phyloP scores from a whole-genome alignment of 352 stramenopile genomes.

The Phytophthora quininea region DNA sequence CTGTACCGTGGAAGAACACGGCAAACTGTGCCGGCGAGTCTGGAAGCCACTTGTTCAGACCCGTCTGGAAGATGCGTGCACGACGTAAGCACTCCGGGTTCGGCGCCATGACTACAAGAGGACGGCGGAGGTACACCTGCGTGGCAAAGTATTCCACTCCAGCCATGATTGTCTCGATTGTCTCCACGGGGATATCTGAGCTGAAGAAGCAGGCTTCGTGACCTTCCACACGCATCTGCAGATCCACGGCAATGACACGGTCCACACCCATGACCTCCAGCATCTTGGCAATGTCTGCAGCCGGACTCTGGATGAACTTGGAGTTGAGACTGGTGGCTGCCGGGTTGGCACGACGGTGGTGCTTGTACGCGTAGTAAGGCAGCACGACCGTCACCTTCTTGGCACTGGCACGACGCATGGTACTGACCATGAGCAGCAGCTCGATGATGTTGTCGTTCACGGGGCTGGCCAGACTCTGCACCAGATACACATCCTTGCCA shows the following conservation, averaged over 20 bases:
- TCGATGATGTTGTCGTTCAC: conserved; percentile 97
- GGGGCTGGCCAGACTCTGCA: conserved; percentile 91
- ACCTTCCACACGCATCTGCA: conserved; percentile 90
- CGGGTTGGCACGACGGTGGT: conserved; percentile 87
- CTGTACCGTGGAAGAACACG: conserved; percentile 81
- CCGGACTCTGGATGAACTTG: conserved; percentile 91
- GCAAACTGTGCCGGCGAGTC: conserved; percentile 83
- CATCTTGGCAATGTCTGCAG: conserved; percentile 92
- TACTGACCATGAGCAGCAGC: conserved; percentile 94
- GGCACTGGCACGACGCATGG: conserved; percentile 91
- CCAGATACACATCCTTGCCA: conserved; percentile 95
- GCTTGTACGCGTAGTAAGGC: conserved; percentile 94
- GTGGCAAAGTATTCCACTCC: conserved; percentile 92
- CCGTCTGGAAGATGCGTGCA: conserved; percentile 85
- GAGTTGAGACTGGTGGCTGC: conserved; percentile 91
- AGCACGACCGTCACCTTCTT: conserved; percentile 95
- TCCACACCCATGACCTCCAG: conserved; percentile 95
- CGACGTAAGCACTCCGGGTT: conserved; percentile 88
- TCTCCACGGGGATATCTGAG: conserved; percentile 91
- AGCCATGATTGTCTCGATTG: conserved; percentile 91
- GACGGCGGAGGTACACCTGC: conserved; percentile 79
- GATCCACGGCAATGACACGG: conserved; percentile 92
- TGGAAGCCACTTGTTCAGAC: conserved; percentile 87
- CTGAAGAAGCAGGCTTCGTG: conserved; percentile 94
- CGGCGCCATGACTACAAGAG: conserved; percentile 88